Evolutionary conservation across 225 moss, liverwort and hornwort species (phyloP).

Genomic region (Rhytidiadelphus loreus): DNA sequence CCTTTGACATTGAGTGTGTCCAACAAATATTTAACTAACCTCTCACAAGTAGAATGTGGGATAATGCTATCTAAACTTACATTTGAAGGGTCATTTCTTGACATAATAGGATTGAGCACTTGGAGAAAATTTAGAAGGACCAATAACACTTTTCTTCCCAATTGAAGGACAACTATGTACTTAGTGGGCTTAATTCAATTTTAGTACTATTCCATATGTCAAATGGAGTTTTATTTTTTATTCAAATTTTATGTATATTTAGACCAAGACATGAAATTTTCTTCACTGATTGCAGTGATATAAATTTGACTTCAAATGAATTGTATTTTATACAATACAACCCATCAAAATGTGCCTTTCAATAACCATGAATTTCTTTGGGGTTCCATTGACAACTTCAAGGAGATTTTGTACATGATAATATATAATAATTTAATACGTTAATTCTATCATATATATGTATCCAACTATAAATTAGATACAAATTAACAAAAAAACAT

Average conservation of each 20-base stretch:
- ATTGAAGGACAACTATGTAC: neutral
- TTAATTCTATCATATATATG: neutral
- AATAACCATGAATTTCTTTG: neutral
- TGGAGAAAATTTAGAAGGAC: neutral
- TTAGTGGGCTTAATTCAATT: neutral
- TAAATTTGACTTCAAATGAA: neutral
- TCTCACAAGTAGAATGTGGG: no score
- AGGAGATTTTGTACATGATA: neutral
- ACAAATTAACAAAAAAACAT: neutral
- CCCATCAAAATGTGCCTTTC: neutral
- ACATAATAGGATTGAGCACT: no score
- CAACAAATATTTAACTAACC: no score
- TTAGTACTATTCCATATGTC: neutral
- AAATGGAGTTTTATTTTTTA: neutral
- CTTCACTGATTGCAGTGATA: neutral
- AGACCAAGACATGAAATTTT: neutral
- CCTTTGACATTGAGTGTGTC: neutral
- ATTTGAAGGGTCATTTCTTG: no score
- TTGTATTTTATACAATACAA: neutral
- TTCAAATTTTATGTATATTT: neutral
- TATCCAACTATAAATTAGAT: neutral
- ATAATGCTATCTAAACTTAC: no score
- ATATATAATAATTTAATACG: neutral
- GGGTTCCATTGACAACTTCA: neutral
- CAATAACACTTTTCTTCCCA: neutral